phyloP scores from a whole-genome alignment of 2,329 filamentous ascomycete species.

The Fusarium musae region DNA sequence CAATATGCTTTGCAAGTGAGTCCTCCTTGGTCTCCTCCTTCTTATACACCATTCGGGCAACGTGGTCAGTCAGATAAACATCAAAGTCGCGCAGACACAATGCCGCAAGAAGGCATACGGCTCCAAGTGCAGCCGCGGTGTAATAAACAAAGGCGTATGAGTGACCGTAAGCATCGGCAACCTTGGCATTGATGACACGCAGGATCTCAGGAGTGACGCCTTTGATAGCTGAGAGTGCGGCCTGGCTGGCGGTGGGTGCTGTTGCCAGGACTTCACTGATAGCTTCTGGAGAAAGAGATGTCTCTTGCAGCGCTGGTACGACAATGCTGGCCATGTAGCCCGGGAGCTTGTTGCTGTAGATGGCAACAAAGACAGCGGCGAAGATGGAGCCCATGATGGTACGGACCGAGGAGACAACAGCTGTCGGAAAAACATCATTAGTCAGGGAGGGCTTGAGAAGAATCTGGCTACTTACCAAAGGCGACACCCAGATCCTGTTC shows the following conservation, averaged over 20 bases:
- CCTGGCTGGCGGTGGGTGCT: background rate
- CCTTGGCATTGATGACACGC: background rate
- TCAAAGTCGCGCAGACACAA: background rate
- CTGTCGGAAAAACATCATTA: background rate
- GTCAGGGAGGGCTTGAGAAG: rapidly evolving
- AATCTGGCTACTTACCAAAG: background rate
- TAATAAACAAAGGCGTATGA: background rate
- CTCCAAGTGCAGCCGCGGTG: background rate
- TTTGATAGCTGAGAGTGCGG: background rate
- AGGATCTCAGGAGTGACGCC: background rate
- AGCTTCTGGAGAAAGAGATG: background rate
- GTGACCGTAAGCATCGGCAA: background rate
- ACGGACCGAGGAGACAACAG: background rate
- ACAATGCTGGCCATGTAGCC: background rate
- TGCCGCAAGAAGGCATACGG: background rate
- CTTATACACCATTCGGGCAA: background rate
- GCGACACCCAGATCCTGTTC: background rate
- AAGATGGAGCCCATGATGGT: background rate
- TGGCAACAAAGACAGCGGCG: background rate
- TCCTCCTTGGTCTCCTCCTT: background rate
- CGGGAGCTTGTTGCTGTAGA: background rate
- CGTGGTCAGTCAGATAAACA: background rate
- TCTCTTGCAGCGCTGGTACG: background rate
- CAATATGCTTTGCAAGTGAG: background rate
- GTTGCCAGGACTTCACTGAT: background rate